Conservation (phyloP, 176 grass and related monocot species). For the Panicum miliaceum region DNA sequence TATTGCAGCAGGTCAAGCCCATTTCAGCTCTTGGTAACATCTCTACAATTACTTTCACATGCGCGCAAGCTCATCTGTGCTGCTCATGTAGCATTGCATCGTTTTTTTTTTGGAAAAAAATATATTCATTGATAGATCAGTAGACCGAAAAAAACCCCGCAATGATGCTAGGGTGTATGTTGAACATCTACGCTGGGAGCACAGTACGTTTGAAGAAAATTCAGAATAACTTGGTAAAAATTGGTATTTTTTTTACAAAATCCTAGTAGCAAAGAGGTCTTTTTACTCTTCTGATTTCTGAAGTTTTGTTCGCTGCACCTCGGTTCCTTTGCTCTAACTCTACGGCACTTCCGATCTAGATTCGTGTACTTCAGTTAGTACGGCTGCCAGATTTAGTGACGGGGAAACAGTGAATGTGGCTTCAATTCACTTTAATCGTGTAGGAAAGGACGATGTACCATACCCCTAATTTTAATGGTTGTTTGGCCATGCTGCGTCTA, state of each 20-base stretch:
- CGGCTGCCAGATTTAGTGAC: slow-evolving; percentile 23
- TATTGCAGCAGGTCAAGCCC: not conserved
- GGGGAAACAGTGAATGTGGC: slow-evolving; percentile 3
- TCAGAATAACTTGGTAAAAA: not conserved
- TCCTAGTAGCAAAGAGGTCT: not conserved
- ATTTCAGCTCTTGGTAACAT: not conserved
- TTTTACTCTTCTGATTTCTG: not conserved
- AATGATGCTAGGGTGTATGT: not conserved
- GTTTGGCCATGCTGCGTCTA: not conserved
- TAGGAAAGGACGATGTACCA: not conserved
- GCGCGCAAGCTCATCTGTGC: not conserved
- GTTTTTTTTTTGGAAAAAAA: not conserved
- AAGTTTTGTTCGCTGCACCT: not conserved
- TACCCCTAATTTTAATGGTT: not conserved
- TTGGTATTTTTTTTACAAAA: not conserved
- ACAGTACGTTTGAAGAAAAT: not conserved
- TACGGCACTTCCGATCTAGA: not conserved
- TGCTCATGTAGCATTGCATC: not conserved
- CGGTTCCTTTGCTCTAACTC: not conserved
- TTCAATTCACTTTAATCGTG: slow-evolving; percentile 26
- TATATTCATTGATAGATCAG: not conserved
- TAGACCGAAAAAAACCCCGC: too few species aligned
- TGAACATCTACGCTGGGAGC: not conserved
- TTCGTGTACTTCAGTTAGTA: slow-evolving; percentile 1
- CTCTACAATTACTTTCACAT: not conserved